These are phyloP conservation scores for Xylariaceae sp. DNA, from an alignment of 2,329 filamentous ascomycete genomes.

Conservation along the genomic window DNA sequence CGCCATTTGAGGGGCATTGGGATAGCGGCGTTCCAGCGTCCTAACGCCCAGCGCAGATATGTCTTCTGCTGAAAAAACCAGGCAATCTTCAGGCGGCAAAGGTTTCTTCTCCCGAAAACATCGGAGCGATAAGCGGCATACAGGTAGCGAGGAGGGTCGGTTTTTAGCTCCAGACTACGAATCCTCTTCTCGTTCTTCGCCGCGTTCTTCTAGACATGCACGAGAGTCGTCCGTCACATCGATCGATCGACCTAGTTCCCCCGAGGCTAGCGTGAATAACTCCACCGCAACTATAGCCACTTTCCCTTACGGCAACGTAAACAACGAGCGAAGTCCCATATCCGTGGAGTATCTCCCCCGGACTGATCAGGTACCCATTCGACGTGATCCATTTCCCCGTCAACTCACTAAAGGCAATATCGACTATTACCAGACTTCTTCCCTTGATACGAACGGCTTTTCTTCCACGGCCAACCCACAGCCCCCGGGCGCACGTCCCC, in stretches of 20 bases:
- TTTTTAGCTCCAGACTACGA: slow-evolving; percentile 55
- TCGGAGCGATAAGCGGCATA: slow-evolving; percentile 60
- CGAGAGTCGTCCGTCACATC: slow-evolving; percentile 68
- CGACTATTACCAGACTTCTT: slow-evolving; percentile 88
- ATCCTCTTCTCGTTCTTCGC: slow-evolving; percentile 63
- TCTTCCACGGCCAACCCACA: slow-evolving; percentile 49
- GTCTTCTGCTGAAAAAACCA: slow-evolving; percentile 69
- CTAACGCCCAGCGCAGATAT: slow-evolving; percentile 34
- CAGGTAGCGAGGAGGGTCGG: slow-evolving; percentile 54
- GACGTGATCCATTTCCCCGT: slow-evolving; percentile 72
- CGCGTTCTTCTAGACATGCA: slow-evolving; percentile 69
- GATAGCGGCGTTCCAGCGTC: slow-evolving; percentile 28
- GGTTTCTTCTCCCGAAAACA: slow-evolving; percentile 89
- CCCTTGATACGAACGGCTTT: slow-evolving; percentile 53
- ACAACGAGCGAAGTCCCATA: slow-evolving; percentile 64
- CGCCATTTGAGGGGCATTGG: slow-evolving; percentile 22
- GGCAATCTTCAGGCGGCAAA: slow-evolving; percentile 69
- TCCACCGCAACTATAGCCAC: slow-evolving; percentile 79
- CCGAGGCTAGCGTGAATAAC: slow-evolving; percentile 63
- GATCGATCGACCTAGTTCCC: slow-evolving; percentile 60
- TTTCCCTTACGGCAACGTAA: slow-evolving; percentile 75
- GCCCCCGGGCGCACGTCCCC: slow-evolving; percentile 56
- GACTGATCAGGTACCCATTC: slow-evolving; percentile 55
- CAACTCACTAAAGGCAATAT: slow-evolving; percentile 71
- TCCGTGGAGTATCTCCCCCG: slow-evolving; percentile 68